Base-by-base conservation (phyloP, 805 yeast species). In the Candida maris region DNA sequence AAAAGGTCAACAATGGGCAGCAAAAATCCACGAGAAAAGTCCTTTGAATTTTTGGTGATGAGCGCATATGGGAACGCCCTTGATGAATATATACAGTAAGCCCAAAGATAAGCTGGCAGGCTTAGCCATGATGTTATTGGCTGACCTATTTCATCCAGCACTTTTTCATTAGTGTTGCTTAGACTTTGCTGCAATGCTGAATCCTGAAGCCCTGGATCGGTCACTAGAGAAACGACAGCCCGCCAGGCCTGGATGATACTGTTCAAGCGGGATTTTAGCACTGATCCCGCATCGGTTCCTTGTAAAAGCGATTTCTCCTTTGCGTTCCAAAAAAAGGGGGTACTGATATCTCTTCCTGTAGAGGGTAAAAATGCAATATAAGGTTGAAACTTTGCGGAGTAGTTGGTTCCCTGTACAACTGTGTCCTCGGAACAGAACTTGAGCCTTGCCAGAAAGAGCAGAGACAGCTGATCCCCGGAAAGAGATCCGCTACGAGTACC, bases 1-100 rank as follows among this genome's bases (percentile, higher is more conserved):
- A 87, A 57, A 13, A 85, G 59, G 52, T 87, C 96, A 14, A 85
- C 73, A 7, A 88, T 53, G 2, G 96, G 96, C n/a, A 81, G 57
- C 27, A 88, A 60, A 58, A 88, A 79, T 5, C 85, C 86, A 42
- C 71, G 74, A 26, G 61, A 59, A 1, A 34, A 30, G n/a, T 44
- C 25, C 10, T 30, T 56, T 15, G 57, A 46, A 6, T 57, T 56
- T 10, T 51, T 40, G 14, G 65, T 65, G n/a, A 77, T 45, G n/a
- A 87, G 51, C 26, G 85, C 59, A 33, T 75, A 71, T 1, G 96
- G 96, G 54, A 89, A 89, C 0, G 93, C 83, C 44, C 97, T 70
- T 1, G 95, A 80, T 8, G 79, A 71, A 44, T 85, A 70, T 10
- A 85, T 81, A 30, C 75, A 66, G 27, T 73, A 63, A 0, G 94